Percentiles rank a stretch among this genome's conserved stretches.
Evolutionary conservation across 176 grass and related monocot genomes (phyloP).

Genomic region (Metroxylon sagu): DNA sequence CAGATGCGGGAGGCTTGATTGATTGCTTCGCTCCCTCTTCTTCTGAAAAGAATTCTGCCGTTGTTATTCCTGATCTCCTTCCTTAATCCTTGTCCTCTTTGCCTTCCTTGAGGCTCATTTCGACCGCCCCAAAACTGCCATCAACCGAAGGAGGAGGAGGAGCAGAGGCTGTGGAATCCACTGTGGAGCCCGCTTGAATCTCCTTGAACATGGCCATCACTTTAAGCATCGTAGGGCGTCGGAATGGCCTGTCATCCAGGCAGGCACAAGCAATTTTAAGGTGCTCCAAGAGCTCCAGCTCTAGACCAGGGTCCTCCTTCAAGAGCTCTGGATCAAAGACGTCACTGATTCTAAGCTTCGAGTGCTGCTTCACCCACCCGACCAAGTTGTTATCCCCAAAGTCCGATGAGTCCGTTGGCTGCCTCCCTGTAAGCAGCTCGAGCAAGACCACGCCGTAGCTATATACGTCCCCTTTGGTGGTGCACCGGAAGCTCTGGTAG

Average conservation of each 20-base stretch:
- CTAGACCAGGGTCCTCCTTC: constrained; percentile 50
- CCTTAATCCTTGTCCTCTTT: constrained; percentile 80
- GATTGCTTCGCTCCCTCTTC: constrained; percentile 11
- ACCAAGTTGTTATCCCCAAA: constrained; percentile 90
- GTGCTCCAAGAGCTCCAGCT: constrained; percentile 82
- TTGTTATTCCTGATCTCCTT: neutral
- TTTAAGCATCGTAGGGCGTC: constrained; percentile 84
- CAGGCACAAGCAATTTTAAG: constrained; percentile 71
- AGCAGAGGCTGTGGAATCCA: constrained; percentile 42
- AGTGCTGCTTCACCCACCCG: constrained; percentile 80
- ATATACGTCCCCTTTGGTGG: constrained; percentile 88
- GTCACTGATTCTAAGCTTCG: constrained; percentile 43
- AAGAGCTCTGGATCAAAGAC: constrained; percentile 88
- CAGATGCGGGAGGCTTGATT: constrained; percentile 16
- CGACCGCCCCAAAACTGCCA: constrained; percentile 34
- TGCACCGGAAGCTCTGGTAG: constrained; percentile 94
- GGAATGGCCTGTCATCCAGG: constrained; percentile 57
- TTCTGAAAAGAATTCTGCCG: neutral
- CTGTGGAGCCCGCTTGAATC: constrained; percentile 63
- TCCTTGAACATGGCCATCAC: constrained; percentile 99
- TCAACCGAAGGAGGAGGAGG: constrained; percentile 23
- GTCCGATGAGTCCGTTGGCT: constrained; percentile 60
- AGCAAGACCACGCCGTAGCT: constrained; percentile 91
- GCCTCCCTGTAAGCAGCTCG: constrained; percentile 77
- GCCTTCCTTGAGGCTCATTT: constrained; percentile 79